These are phyloP conservation scores for Plantago elongata DNA, from an alignment of 257 asterid genomes.

Conservation along the genomic window DNA sequence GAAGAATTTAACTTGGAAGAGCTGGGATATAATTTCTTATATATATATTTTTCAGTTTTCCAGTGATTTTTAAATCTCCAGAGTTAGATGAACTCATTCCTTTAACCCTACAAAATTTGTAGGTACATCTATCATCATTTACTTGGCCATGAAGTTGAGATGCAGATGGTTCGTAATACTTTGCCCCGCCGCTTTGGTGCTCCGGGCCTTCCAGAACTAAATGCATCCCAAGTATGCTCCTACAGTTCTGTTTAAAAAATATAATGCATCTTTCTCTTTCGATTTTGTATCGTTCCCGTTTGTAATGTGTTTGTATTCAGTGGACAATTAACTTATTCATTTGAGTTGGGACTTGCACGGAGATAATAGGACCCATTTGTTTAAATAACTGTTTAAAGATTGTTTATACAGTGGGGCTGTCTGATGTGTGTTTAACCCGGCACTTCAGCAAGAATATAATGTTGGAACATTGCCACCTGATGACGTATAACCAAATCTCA, in stretches of 20 bases:
- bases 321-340: background rate
- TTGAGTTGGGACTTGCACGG: background rate
- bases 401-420: too few relatives aligned
- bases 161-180: conserved; percentile 94
- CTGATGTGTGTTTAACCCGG: too few relatives aligned
- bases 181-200: conserved; percentile 99
- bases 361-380: background rate
- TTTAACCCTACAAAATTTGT: conserved; percentile 20
- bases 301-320: background rate
- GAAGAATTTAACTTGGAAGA: too few relatives aligned
- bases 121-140: conserved; percentile 98
- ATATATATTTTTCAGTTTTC: too few relatives aligned
- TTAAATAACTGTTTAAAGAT: background rate
- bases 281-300: background rate
- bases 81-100: background rate
- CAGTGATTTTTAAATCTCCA: too few relatives aligned
- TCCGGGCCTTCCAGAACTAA: conserved; percentile 96
- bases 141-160: conserved; percentile 97
- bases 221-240: conserved; percentile 87
- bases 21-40: too few relatives aligned
- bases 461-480: too few relatives aligned
- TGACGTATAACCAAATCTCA: too few relatives aligned
- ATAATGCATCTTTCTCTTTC: background rate
- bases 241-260: background rate
- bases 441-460: too few relatives aligned